phyloP scores from a whole-genome alignment of 305 asterid genomes.

The Plantago rigida region DNA sequence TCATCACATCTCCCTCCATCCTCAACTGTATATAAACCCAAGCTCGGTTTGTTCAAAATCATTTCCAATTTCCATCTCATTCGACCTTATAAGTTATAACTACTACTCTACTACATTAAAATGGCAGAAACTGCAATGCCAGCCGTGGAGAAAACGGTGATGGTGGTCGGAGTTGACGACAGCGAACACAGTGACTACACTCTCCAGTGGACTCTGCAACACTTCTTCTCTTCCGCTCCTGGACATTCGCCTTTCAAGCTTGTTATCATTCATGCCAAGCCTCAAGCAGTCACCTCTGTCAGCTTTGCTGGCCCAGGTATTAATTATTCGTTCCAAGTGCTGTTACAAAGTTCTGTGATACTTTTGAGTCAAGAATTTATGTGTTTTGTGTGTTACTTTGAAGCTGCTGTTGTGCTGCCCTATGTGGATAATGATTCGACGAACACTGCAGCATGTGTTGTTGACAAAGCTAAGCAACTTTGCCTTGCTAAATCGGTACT shows the following conservation, averaged over 20 bases:
- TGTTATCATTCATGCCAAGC: neutral
- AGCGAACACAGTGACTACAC: constrained; percentile 14
- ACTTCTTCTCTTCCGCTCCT: neutral
- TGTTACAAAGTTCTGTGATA: neutral
- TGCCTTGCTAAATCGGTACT: neutral
- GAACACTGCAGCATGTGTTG: neutral
- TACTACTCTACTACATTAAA: no score
- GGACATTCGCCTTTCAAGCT: neutral
- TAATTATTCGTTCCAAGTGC: neutral
- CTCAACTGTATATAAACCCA: no score
- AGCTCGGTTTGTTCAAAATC: no score
- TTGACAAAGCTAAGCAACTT: neutral
- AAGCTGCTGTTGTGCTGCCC: constrained; percentile 5
- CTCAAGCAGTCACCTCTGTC: neutral
- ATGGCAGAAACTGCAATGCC: no score
- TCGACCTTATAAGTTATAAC: no score
- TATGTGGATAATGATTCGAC: neutral
- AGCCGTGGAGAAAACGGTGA: constrained; percentile 8
- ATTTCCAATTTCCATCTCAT: no score
- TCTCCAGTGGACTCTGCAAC: constrained; percentile 10
- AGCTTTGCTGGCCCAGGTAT: constrained; percentile 9
- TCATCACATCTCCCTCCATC: no score
- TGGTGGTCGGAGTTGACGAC: constrained; percentile 9
- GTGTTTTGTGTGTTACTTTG: neutral
- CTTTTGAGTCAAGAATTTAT: neutral